Conservation (phyloP, 2,329 filamentous ascomycete genomes). For the Plectosphaerella cucumerina region DNA sequence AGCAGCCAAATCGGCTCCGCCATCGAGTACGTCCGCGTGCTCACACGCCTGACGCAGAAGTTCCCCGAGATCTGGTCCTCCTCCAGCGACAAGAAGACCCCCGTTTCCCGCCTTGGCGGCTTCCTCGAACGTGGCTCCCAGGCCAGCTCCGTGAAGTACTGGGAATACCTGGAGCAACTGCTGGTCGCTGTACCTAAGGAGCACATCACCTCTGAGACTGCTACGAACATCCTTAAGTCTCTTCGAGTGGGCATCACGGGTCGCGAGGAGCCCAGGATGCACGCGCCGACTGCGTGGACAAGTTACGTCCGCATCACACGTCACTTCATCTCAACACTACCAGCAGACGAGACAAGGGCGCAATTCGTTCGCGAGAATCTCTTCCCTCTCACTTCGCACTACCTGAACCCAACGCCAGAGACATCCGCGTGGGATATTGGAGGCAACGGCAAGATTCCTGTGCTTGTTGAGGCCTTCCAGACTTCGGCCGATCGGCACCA, state of each 20-base stretch:
- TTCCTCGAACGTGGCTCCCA: slow-evolving; percentile 85
- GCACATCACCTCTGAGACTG: slow-evolving; percentile 39
- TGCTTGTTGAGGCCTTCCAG: slow-evolving; percentile 44
- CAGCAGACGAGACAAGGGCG: slow-evolving; percentile 38
- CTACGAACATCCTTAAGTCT: slow-evolving; percentile 59
- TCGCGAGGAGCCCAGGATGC: slow-evolving; percentile 69
- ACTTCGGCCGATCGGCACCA: slow-evolving; percentile 36
- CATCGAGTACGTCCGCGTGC: slow-evolving; percentile 61
- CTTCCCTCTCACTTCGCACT: slow-evolving; percentile 51
- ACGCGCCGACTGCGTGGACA: slow-evolving; percentile 67
- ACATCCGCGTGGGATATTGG: slow-evolving; percentile 23
- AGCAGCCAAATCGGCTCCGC: slow-evolving; percentile 71
- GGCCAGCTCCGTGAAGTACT: slow-evolving; percentile 66
- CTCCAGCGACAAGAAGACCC: slow-evolving; percentile 47
- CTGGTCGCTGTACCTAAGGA: slow-evolving; percentile 55
- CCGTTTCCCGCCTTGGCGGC: slow-evolving; percentile 54
- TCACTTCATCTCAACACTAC: slow-evolving; percentile 43
- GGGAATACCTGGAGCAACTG: slow-evolving; percentile 63
- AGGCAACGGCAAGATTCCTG: slow-evolving; percentile 22
- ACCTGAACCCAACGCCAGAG: slow-evolving; percentile 41
- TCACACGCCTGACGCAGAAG: slow-evolving; percentile 60
- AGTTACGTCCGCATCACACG: slow-evolving; percentile 65
- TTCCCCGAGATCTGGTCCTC: slow-evolving; percentile 68
- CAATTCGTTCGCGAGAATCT: slow-evolving; percentile 45
- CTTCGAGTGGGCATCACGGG: slow-evolving; percentile 67